phyloP scores from a whole-genome alignment of 2,329 filamentous ascomycete genomes.

The Calonectria honghensis region DNA sequence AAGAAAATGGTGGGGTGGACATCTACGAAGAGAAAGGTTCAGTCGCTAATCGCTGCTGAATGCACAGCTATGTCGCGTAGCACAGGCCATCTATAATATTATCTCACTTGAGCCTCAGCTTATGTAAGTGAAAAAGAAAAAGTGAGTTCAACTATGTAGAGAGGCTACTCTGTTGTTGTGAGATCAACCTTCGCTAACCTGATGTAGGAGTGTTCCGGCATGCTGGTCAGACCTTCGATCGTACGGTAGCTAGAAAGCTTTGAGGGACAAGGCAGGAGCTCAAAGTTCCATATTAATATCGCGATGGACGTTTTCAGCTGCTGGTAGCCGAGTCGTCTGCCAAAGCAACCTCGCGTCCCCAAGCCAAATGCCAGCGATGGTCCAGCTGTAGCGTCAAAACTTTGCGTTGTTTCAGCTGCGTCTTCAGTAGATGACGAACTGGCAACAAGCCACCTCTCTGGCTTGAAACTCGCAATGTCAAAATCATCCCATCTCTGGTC shows the following conservation, averaged over 20 bases:
- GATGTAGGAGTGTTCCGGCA: conserved; percentile 18
- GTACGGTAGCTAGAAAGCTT: conserved; percentile 12
- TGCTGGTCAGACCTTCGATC: conserved; percentile 17
- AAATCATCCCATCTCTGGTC: conserved; percentile 49
- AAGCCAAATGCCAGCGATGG: conserved; percentile 47
- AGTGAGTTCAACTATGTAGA: conserved; percentile 9
- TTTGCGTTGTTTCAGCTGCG: conserved; percentile 17
- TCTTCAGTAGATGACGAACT: conserved; percentile 23
- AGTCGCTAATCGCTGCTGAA: conserved; percentile 5
- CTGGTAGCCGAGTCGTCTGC: conserved; percentile 25
- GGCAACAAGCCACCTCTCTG: conserved; percentile 60
- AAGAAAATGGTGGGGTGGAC: neutral
- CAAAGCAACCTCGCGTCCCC: conserved; percentile 47
- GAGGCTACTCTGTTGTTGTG: neutral
- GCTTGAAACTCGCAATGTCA: conserved; percentile 55
- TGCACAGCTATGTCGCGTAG: conserved; percentile 1
- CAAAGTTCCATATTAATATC: conserved; percentile 17
- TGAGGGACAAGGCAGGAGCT: conserved; percentile 7
- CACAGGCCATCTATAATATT: conserved; percentile 2
- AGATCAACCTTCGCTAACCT: conserved; percentile 11
- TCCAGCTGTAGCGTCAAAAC: conserved; percentile 43
- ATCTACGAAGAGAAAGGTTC: conserved; percentile 2
- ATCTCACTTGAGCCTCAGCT: conserved; percentile 10
- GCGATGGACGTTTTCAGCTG: conserved; percentile 13
- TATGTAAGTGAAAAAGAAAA: conserved; percentile 9